phyloP scores from a whole-genome alignment of 768 basidiomycete species.

The Phylloporus arenicola region DNA sequence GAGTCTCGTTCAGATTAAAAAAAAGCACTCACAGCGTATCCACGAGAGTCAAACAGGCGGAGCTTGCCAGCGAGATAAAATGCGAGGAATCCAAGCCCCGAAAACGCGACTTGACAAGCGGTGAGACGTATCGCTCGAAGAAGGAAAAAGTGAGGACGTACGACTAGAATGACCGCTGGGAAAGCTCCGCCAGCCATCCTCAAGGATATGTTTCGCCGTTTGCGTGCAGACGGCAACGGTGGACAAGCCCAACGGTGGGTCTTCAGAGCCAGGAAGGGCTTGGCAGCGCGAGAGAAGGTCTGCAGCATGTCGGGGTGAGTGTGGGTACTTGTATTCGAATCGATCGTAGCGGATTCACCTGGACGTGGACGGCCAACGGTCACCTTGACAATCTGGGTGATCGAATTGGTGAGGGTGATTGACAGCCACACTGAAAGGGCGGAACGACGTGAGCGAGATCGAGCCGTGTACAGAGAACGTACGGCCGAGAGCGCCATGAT shows the following conservation, averaged over 20 bases:
- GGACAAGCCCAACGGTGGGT: constrained; percentile 69
- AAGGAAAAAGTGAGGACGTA: constrained; percentile 33
- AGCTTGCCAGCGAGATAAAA: constrained; percentile 90
- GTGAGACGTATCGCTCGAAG: background rate
- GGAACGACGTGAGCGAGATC: background rate
- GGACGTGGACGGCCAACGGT: constrained; percentile 88
- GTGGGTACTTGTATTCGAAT: background rate
- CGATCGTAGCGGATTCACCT: constrained; percentile 36
- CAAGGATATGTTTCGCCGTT: constrained; percentile 46
- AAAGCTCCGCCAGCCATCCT: constrained; percentile 88
- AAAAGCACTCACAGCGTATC: constrained; percentile 50
- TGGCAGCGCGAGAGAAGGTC: constrained; percentile 45
- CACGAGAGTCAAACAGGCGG: constrained; percentile 78
- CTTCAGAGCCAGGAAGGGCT: constrained; percentile 54
- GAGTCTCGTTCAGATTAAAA: background rate
- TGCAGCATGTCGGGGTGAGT: background rate
- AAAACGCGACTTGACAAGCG: constrained; percentile 66
- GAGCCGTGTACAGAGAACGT: background rate
- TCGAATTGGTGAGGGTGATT: constrained; percentile 64
- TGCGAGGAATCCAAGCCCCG: constrained; percentile 84
- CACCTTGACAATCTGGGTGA: constrained; percentile 81
- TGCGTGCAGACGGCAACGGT: constrained; percentile 74
- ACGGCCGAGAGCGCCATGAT: constrained; percentile 49
- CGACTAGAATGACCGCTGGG: constrained; percentile 86
- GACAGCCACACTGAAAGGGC: constrained; percentile 53